Base-by-base conservation (phyloP, 345 rosid species). In the Boechera retrofracta region DNA sequence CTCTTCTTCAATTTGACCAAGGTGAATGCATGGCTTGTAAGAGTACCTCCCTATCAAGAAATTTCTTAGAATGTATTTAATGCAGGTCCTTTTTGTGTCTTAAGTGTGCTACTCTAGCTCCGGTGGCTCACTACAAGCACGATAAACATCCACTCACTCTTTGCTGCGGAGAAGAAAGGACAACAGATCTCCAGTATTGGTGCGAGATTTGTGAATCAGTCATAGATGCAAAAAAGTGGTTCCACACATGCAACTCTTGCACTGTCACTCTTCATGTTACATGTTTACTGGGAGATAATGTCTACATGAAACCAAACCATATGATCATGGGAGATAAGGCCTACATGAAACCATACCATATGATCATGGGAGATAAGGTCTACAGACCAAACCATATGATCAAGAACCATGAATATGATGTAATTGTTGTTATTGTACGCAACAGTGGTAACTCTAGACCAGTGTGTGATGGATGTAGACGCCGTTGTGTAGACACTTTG, bases 371-470 rank as follows among this genome's bases (percentile, higher is more conserved):
- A 5, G 4, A 5, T 0, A 5, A 0, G 7, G 13, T 48, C 38
- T 48, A 65, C 56, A 45, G 77, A 88, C 94, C 77, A 88, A 88
- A 16, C 91, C 88, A 83, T 90, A 86, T 77, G 86, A 86, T 81
- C 81, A 87, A 76, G 76, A 80, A 85, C 16, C 2, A 13, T 13
- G 6, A 13, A 89, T 5, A 3, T 3, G 18, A 4, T 6, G 5
- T 12, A 26, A 16, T 5, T 7, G 1, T 39, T 41, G 11, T 1
- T 5, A 13, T 63, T 13, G 11, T 5, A 12, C 0, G 5, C 35
- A 41, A 63, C 5, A 21, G 5, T 61, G 66, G 66, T 39, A 61
- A 39, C 49, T 5, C 16, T 39, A 21, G 66, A 41, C 66, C 66
- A 39, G 5, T 61, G 16, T 61, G 66, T 39, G 2, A 1, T 38